phyloP scores from a whole-genome alignment of 768 basidiomycete genomes.

The Suillus lakei region DNA sequence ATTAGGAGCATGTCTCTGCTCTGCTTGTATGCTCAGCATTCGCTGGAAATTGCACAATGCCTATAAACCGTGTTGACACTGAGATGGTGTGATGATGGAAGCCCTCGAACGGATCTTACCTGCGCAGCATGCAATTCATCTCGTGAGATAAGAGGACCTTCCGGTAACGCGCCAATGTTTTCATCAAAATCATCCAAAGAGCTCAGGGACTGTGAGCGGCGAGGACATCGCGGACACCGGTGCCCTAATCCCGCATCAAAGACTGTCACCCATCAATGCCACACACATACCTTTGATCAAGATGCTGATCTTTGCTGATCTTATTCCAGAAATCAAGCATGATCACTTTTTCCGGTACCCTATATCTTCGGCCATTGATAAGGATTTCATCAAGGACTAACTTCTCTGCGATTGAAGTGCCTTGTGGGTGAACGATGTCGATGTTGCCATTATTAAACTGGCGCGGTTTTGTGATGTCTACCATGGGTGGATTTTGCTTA shows the following conservation, averaged over 20 bases:
- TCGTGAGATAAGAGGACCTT: slow-evolving; percentile 33
- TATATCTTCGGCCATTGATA: slow-evolving; percentile 88
- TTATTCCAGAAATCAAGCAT: slow-evolving; percentile 96
- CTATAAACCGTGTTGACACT: slow-evolving; percentile 31
- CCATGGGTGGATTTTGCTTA: slow-evolving; percentile 64
- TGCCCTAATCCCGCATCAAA: slow-evolving; percentile 7
- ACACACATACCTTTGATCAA: slow-evolving; percentile 45
- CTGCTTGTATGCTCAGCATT: slow-evolving; percentile 19
- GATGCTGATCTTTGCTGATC: slow-evolving; percentile 52
- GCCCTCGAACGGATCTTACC: slow-evolving; percentile 39
- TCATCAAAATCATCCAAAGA: slow-evolving; percentile 67
- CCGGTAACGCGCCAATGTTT: slow-evolving; percentile 27
- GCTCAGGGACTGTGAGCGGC: slow-evolving; percentile 73
- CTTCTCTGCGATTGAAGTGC: slow-evolving; percentile 48
- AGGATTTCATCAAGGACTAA: slow-evolving; percentile 80
- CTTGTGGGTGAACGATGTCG: slow-evolving; percentile 77
- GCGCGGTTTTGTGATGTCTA: slow-evolving; percentile 76
- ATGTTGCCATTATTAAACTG: slow-evolving; percentile 93
- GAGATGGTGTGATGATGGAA: slow-evolving; percentile 10
- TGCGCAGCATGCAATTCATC: slow-evolving; percentile 67
- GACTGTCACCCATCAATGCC: background rate
- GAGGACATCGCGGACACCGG: slow-evolving; percentile 61
- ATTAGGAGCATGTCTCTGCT: slow-evolving; percentile 11
- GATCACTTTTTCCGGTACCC: slow-evolving; percentile 91
- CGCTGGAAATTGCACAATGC: slow-evolving; percentile 45